Evolutionary conservation across 106 monocot genomes (phyloP), one percentile per base, ranked within the genome.

Genomic region (Triglochin maritima): DNA sequence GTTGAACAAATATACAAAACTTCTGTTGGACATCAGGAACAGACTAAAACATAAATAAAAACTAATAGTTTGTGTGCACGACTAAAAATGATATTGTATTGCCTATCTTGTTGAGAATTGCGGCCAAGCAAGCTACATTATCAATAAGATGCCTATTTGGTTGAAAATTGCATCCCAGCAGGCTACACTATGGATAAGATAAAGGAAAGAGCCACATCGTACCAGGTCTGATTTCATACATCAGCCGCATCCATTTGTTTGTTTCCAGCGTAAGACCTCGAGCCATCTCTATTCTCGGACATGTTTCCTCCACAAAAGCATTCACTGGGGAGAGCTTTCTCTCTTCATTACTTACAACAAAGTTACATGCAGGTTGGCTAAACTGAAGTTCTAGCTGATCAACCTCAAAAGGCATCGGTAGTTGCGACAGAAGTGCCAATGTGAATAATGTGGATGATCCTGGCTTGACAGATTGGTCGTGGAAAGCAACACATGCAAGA

Each of bases 401-500:
- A 58, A 98, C 51, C 71, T 84, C 82, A 60, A 89, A 57, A 11
- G 88, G 80, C 71, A 17, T 72, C 5, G 98, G 92, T 29, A 98
- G 76, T 74, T 86, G 91, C 49, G 98, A 86, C 17, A 84, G 63
- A 74, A 98, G 79, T 56, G 88, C 86, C 71, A 98, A 59, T 49
- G 88, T 92, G 12, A 98, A 49, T 63, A 66, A 68, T 3, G 86
- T 59, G 47, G 88, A 66, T 4, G 49, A 52, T 56, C 82, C 84
- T 50, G 92, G 92, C 70, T 92, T 98, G 47, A 89, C 80, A 52
- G 85, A 64, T 74, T 92, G 86, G 17, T 86, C 82, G 81, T 89
- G 92, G 78, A 98, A 98, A 56, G 88, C 82, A 66, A 86, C 88
- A 66, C 74, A 84, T 12, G 86, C 88, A 72, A 86, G 74, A 62